Evolutionary conservation across 306 rosid species (phyloP), one percentile per base, ranked within the genome.

Genomic region (Prunus davidiana): DNA sequence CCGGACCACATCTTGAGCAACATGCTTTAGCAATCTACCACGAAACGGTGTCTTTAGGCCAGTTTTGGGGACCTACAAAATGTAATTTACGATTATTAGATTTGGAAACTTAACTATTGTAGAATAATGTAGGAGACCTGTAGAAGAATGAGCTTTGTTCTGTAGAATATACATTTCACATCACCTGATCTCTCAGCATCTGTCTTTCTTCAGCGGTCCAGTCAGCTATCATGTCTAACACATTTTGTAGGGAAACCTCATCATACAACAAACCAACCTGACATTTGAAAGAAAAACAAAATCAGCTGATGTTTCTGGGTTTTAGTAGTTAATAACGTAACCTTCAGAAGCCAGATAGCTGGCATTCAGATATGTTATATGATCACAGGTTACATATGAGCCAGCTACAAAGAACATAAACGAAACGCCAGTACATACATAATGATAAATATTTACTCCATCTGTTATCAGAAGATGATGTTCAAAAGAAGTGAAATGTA

Each of bases 231-330:
- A 96, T 76, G 83, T 96, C 97, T 67, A 96, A 82, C 77, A 88
- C 75, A 32, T 81, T 88, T 83, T 96, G 98, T 30, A 96, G 84
- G 77, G 97, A 92, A 79, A 79, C 83, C 72, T 92, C 97, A 64
- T 96, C 98, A 34, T 96, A 96, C 80, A 92, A 75, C 69, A 96
- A 45, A 81, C 98, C 99, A 38, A 96, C 99, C 98, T 96, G 93
- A 73, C 74, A 85, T 81, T 77, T 78, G 72, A 74, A 76, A 54
- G 70, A 80, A 86, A 75, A 57, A 47, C 73, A 67, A 45, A 54
- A 69, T 81, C 68, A 85, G 81, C 34, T 68, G 38, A 68, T 55
- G 68, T 52, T 32, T 19, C 76, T 73, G 61, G 20, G 71, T 67
- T 38, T 56, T 51, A 80, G 41, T 52, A 81, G 64, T 55, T 71